Evolutionary conservation across 345 rosid genomes (phyloP), one percentile per base, ranked within the genome.

Genomic region (Kernera saxatilis): DNA sequence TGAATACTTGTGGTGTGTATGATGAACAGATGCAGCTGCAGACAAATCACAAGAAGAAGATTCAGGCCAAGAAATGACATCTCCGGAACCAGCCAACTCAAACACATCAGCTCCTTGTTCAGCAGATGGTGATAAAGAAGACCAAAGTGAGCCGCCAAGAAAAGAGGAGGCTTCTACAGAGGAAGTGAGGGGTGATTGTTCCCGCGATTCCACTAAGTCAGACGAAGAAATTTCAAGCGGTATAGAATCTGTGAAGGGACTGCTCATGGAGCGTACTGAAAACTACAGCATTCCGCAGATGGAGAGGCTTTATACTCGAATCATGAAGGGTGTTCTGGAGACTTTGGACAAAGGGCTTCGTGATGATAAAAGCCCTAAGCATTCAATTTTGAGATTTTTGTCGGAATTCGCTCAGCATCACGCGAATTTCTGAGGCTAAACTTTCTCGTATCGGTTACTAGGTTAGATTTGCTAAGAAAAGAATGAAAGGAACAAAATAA

Each of bases 351-450:
- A 63, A 73, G 87, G 82, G 69, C 63, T 66, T 49, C 18, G 57
- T 44, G 78, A 27, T 68, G 84, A 83, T 29, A 79, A 80, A 49
- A 67, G 51, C 67, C 84, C 83, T 56, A 88, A 76, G 83, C 75
- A 69, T 78, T 84, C 92, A 83, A 80, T 90, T 88, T 86, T 95
- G 98, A 85, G 82, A 84, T 87, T 85, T 84, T 86, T 94, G 71
- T 68, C 81, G 75, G 86, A 84, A 62, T 87, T 88, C 85, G 86
- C 84, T 0, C 88, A 87, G 89, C 83, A 73, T 61, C 58, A 76
- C 41, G 84, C 90, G 57, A 91, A 88, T 83, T 88, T 94, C 86
- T 87, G 81, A 84, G 54, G 76, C 71, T 64, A 4, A 54, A 30
- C 56, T 49, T 60, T 75, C 66, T 77, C 29, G 11, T 23, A 74